These are phyloP conservation scores for Isatis tinctoria DNA, from an alignment of 345 rosid genomes.

Conservation along the genomic window DNA sequence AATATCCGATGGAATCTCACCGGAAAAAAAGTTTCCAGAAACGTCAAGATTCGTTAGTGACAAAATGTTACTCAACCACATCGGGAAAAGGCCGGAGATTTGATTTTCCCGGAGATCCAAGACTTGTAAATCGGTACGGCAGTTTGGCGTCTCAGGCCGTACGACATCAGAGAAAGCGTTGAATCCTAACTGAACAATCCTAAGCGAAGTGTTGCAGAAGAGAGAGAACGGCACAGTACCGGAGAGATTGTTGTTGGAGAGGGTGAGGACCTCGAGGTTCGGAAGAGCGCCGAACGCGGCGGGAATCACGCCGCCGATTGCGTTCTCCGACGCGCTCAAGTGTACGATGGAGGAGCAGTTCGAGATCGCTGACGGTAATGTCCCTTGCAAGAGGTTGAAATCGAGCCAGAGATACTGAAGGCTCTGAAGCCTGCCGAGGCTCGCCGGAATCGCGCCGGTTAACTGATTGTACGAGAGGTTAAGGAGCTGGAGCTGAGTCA, in stretches of 20 bases:
- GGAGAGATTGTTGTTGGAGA: constrained; percentile 61
- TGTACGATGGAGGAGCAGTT: constrained; percentile 81
- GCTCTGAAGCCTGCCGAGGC: constrained; percentile 54
- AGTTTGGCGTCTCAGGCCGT: constrained; percentile 42
- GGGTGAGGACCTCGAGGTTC: constrained; percentile 57
- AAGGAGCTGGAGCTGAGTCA: constrained; percentile 63
- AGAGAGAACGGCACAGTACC: constrained; percentile 59
- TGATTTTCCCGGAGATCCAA: constrained; percentile 61
- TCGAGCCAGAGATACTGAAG: constrained; percentile 80
- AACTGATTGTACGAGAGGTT: constrained; percentile 78
- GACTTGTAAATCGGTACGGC: constrained; percentile 50
- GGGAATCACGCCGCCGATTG: constrained; percentile 69
- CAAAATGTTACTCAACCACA: constrained; percentile 49
- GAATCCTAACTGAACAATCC: constrained; percentile 58
- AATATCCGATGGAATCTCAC: constrained; percentile 54
- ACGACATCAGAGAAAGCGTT: constrained; percentile 50
- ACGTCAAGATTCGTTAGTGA: constrained; percentile 54
- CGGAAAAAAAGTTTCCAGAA: constrained; percentile 67
- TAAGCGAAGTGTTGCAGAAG: constrained; percentile 61
- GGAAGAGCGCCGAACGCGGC: constrained; percentile 70
- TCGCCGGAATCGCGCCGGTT: constrained; percentile 68
- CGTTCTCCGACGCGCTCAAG: constrained; percentile 64
- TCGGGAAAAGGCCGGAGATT: constrained; percentile 57
- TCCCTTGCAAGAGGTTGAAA: constrained; percentile 58
- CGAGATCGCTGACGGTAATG: constrained; percentile 74